phyloP scores from a whole-genome alignment of 148 eudicot genomes.

The Cornus controversa region DNA sequence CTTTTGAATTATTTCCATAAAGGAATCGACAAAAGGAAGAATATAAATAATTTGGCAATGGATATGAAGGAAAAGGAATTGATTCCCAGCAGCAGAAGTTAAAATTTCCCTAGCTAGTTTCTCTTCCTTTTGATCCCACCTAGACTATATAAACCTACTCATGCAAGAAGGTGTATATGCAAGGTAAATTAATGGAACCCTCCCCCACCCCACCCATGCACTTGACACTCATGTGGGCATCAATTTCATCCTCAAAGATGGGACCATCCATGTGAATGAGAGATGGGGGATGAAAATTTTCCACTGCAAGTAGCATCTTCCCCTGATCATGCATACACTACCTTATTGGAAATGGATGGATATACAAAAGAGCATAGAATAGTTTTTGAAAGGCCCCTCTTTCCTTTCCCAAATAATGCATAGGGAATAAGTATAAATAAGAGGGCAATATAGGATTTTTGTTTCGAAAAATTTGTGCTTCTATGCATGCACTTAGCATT shows the following conservation, averaged over 20 bases:
- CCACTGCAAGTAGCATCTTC: slow-evolving; percentile 28
- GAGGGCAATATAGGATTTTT: slow-evolving; percentile 19
- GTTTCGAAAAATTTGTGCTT: slow-evolving; percentile 1
- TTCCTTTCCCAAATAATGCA: slow-evolving; percentile 31
- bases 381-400: slow-evolving; percentile 20
- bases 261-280: slow-evolving; percentile 21
- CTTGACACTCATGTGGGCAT: slow-evolving; percentile 5
- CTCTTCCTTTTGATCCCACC: slow-evolving; percentile 24
- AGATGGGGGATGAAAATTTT: slow-evolving; percentile 19
- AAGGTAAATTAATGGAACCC: slow-evolving; percentile 1
- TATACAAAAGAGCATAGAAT: slow-evolving; percentile 44
- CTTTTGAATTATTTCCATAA: slow-evolving; percentile 38
- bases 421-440: slow-evolving; percentile 35
- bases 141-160: slow-evolving; percentile 25
- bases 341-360: slow-evolving; percentile 34
- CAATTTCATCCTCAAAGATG: slow-evolving; percentile 17
- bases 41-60: slow-evolving; percentile 25
- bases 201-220: not conserved
- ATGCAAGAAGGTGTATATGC: slow-evolving; percentile 7
- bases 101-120: not conserved
- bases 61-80: slow-evolving; percentile 34
- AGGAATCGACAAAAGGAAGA: slow-evolving; percentile 21
- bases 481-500: slow-evolving; percentile 19
- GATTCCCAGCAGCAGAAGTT: slow-evolving; percentile 33
- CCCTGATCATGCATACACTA: slow-evolving; percentile 37